phyloP scores from a whole-genome alignment of 371 early-diverging fungal genomes.

The Mortierella sp. region DNA sequence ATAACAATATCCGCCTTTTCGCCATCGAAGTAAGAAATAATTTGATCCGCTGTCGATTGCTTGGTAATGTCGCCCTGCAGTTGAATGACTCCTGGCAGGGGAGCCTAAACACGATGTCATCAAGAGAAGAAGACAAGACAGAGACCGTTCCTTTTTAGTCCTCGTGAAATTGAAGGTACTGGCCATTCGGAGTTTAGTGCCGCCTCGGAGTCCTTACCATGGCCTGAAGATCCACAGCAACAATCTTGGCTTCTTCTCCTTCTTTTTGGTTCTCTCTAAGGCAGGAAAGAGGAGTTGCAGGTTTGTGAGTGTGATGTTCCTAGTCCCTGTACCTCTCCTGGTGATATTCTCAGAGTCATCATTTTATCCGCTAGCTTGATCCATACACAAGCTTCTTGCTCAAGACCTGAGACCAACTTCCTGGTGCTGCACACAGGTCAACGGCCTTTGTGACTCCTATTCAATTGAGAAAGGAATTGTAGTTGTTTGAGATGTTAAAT shows the following conservation, averaged over 20 bases:
- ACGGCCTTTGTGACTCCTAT: slow-evolving; percentile 91
- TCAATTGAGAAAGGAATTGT: no score
- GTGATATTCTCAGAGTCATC: no score
- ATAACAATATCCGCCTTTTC: slow-evolving; percentile 94
- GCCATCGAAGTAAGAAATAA: slow-evolving; percentile 90
- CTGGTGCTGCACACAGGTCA: slow-evolving; percentile 99
- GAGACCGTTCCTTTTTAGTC: no score
- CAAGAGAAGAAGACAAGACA: neutral
- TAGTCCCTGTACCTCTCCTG: no score
- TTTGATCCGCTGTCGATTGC: slow-evolving; percentile 88
- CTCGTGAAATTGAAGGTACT: neutral
- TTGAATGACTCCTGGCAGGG: slow-evolving; percentile 93
- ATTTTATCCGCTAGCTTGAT: neutral
- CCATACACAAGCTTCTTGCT: slow-evolving; percentile 72
- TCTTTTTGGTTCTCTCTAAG: slow-evolving; percentile 67
- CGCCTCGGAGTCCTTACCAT: slow-evolving; percentile 71
- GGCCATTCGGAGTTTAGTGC: neutral
- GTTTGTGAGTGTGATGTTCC: neutral
- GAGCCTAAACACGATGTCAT: slow-evolving; percentile 65
- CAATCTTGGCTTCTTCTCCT: slow-evolving; percentile 81
- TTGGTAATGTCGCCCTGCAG: slow-evolving; percentile 99
- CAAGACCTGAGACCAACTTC: slow-evolving; percentile 99
- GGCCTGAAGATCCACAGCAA: slow-evolving; percentile 98
- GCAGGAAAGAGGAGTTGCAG: neutral
- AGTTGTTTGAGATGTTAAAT: no score